Percentiles rank a stretch among this genome's conserved stretches.
Evolutionary conservation across 495 filamentous ascomycete species (phyloP).

Genomic region (Podospora pseudopauciseta): DNA sequence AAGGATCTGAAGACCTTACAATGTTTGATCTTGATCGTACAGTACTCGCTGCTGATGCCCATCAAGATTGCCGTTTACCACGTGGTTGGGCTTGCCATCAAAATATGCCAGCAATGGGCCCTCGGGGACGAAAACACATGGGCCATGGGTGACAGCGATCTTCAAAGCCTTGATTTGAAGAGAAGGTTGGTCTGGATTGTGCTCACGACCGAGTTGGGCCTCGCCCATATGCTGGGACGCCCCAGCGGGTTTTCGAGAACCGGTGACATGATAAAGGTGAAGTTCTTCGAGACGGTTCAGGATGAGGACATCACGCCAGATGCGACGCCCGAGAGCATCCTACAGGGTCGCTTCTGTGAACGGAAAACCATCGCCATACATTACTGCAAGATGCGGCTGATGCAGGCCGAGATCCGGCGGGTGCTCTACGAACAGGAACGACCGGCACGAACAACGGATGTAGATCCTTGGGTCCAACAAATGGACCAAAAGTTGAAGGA

Average conservation of each 20-base stretch:
- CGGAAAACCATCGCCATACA: slow-evolving; percentile 86
- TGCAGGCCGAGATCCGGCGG: slow-evolving; percentile 82
- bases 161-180: slow-evolving; percentile 79
- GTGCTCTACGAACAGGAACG: slow-evolving; percentile 78
- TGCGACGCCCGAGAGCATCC: slow-evolving; percentile 67
- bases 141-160: slow-evolving; percentile 52
- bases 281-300: slow-evolving; percentile 72
- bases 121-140: slow-evolving; percentile 84
- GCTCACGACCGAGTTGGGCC: slow-evolving; percentile 76
- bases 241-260: slow-evolving; percentile 76
- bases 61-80: slow-evolving; percentile 88
- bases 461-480: slow-evolving; percentile 76
- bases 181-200: slow-evolving; percentile 84
- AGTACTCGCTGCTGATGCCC: slow-evolving; percentile 88
- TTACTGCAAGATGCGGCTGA: slow-evolving; percentile 84
- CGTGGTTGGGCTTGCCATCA: slow-evolving; percentile 78
- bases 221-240: slow-evolving; percentile 81
- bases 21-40: slow-evolving; percentile 79
- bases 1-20: slow-evolving; percentile 89
- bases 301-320: slow-evolving; percentile 76
- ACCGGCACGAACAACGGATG: slow-evolving; percentile 65
- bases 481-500: slow-evolving; percentile 73
- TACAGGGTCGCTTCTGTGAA: slow-evolving; percentile 61
- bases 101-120: slow-evolving; percentile 81
- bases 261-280: slow-evolving; percentile 74